These are phyloP conservation scores for Zygosaccharomyces pseudorouxii DNA, from an alignment of 805 yeast genomes.

Conservation along the genomic window DNA sequence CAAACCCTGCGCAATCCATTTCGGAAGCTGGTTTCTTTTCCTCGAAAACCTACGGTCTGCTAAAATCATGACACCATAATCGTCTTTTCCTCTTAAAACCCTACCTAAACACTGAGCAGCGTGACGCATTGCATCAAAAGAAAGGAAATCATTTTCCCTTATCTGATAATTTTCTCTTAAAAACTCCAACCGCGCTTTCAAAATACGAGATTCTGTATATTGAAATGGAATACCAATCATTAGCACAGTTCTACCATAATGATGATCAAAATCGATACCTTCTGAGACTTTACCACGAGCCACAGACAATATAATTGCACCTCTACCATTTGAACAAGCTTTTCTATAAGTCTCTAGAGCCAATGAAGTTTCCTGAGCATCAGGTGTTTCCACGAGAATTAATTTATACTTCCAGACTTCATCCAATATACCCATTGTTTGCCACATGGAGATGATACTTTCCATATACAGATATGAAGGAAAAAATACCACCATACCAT, in stretches of 20 bases:
- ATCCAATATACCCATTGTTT: constrained; percentile 94
- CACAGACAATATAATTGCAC: constrained; percentile 91
- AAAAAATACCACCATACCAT: constrained; percentile 95
- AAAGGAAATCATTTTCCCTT: constrained; percentile 86
- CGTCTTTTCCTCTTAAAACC: constrained; percentile 95
- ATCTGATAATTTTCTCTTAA: constrained; percentile 89
- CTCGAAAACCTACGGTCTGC: constrained; percentile 91
- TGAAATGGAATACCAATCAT: constrained; percentile 99
- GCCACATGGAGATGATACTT: constrained; percentile 98
- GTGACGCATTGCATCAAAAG: constrained; percentile 99
- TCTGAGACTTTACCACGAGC: constrained; percentile 99
- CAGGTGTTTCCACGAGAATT: constrained; percentile 95
- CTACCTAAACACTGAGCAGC: constrained; percentile 99
- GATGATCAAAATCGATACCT: constrained; percentile 99
- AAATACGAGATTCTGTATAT: constrained; percentile 92
- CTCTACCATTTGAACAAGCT: constrained; percentile 96
- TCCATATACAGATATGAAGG: constrained; percentile 98
- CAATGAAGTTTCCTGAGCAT: constrained; percentile 94
- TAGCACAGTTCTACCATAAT: constrained; percentile 92
- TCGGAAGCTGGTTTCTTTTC: constrained; percentile 84
- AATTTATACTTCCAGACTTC: constrained; percentile 98
- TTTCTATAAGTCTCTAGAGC: constrained; percentile 94
- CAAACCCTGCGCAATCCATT: constrained; percentile 94
- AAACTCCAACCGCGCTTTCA: constrained; percentile 92
- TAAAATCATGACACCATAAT: constrained; percentile 96